Evolutionary conservation across 768 basidiomycete genomes (phyloP), one percentile per base, ranked within the genome.

Genomic region (Gloeophyllum trabeum): DNA sequence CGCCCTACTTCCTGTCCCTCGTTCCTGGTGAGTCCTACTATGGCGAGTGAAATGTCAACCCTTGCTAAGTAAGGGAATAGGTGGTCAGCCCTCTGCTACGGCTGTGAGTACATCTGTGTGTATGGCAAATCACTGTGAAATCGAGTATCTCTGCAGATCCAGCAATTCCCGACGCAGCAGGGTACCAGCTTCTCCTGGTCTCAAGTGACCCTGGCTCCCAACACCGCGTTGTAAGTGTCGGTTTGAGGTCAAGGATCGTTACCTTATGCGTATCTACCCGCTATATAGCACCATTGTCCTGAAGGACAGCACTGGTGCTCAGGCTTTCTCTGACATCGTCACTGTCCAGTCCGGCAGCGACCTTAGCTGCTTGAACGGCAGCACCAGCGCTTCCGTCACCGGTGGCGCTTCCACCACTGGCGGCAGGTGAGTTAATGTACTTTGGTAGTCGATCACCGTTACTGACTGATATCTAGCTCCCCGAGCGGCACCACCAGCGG

Each of bases 1-100:
- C 62, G 0, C 82, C 83, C 1, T 86, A 70, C 60, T 87, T 63
- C 55, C 43, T 84, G 39, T 62, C 72, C 6, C 48, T 81, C 40
- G 49, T 81, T 30, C 83, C 82, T 38, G 77, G 81, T 83, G 47
- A 24, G 71, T 48, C 2, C 4, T 20, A 25, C 12, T 3, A 22
- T 24, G 45, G 23, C 36, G 16, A 21, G 6, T 25, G 46, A 40
- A 14, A 6, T 36, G 1, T 7, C 16, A n/a, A n/a, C n/a, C n/a
- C n/a, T n/a, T n/a, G n/a, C n/a, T n/a, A n/a, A n/a, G n/a, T n/a
- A n/a, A n/a, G n/a, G 13, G 12, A 16, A 39, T 48, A 83, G 82
- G 67, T 46, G 73, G 71, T 19, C 75, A 82, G 48, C 47, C 69
- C 0, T 35, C 58, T 16, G 76, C 73, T 1, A 4, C 68, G 38